Percentiles rank a stretch among this genome's conserved stretches.
Conservation (phyloP, 352 stramenopile species). For the Phytopythium ostracodes region DNA sequence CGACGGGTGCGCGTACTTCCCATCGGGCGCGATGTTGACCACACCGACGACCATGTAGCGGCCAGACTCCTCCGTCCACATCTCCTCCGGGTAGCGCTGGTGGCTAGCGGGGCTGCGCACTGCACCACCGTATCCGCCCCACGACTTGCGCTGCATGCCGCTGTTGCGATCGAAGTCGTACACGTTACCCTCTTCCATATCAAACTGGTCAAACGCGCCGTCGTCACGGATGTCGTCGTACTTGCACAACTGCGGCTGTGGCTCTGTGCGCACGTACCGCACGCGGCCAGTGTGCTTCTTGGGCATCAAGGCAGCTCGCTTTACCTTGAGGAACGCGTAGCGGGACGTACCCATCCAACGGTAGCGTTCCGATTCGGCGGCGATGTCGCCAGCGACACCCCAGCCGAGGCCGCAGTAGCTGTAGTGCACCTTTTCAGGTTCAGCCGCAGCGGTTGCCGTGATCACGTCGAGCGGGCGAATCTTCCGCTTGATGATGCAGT, state of each 20-base stretch:
- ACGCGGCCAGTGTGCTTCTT: slow-evolving; percentile 65
- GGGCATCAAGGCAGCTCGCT: slow-evolving; percentile 48
- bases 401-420: slow-evolving; percentile 82
- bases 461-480: slow-evolving; percentile 73
- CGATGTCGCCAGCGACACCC: slow-evolving; percentile 72
- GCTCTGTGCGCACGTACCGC: slow-evolving; percentile 65
- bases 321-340: slow-evolving; percentile 77
- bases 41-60: slow-evolving; percentile 67
- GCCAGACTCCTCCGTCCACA: slow-evolving; percentile 64
- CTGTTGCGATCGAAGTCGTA: slow-evolving; percentile 55
- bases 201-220: slow-evolving; percentile 75
- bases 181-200: slow-evolving; percentile 77
- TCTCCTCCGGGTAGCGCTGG: slow-evolving; percentile 49
- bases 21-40: slow-evolving; percentile 70
- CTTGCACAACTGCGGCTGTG: slow-evolving; percentile 48
- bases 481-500: slow-evolving; percentile 81
- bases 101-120: slow-evolving; percentile 59
- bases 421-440: slow-evolving; percentile 61
- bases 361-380: slow-evolving; percentile 72
- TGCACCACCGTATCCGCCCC: slow-evolving; percentile 44
- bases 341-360: slow-evolving; percentile 72
- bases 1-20: slow-evolving; percentile 66
- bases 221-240: slow-evolving; percentile 79
- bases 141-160: slow-evolving; percentile 57
- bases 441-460: slow-evolving; percentile 49